Percentiles rank a stretch among this genome's conserved stretches.
phyloP scores from a whole-genome alignment of 176 grass and related monocot species.

The Rhynchospora pubera region DNA sequence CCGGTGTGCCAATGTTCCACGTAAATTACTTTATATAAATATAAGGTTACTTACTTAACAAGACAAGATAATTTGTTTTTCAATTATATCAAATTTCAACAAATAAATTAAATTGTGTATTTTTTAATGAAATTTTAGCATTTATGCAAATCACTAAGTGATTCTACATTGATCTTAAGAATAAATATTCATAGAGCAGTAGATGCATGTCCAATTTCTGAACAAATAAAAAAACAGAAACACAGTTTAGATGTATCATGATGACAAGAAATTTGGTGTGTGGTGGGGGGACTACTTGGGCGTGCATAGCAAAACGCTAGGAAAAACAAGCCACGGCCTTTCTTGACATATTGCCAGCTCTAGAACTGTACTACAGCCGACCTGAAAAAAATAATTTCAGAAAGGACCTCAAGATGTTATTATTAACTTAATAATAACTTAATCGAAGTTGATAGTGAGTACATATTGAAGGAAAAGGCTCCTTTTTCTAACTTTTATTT shows the following conservation, averaged over 20 bases:
- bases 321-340: not conserved
- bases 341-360: conserved; percentile 12
- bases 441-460: too few relatives aligned
- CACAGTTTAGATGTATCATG: too few relatives aligned
- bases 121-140: too few relatives aligned
- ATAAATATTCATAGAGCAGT: not conserved
- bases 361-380: not conserved
- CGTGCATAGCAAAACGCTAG: not conserved
- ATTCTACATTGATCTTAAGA: not conserved
- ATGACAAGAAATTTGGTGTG: not conserved
- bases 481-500: not conserved
- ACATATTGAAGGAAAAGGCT: not conserved
- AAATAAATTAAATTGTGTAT: not conserved
- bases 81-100: not conserved
- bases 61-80: not conserved
- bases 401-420: conserved; percentile 1
- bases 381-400: not conserved
- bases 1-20: not conserved
- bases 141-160: not conserved
- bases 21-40: not conserved
- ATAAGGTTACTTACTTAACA: too few relatives aligned
- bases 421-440: too few relatives aligned
- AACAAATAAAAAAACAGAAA: too few relatives aligned
- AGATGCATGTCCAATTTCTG: not conserved
- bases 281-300: not conserved